A percentile compares a stretch with the other conserved stretches of the same genome.
Evolutionary conservation across 768 basidiomycete genomes (phyloP).

Genomic region (Termitomyces eurrhizus): DNA sequence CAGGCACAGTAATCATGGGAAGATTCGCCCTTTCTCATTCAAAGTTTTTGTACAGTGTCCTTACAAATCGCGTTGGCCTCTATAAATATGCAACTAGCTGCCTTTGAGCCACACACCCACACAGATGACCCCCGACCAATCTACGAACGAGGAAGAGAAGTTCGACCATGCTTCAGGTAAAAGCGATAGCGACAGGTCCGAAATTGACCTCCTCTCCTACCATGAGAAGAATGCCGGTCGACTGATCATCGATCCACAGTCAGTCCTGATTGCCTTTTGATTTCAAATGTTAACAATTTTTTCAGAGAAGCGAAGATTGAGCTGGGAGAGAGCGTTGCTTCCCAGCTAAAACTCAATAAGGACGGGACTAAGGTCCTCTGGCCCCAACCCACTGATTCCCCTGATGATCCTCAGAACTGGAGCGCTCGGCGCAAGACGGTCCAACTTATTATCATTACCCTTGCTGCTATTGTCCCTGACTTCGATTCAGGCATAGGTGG

Average conservation of each 20-base stretch:
- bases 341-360: conserved; percentile 49
- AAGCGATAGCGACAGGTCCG: conserved; percentile 17
- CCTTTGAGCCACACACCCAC: neutral
- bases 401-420: conserved; percentile 70
- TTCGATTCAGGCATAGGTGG: conserved; percentile 63
- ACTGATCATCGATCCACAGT: conserved; percentile 60
- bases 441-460: conserved; percentile 55
- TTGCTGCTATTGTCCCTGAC: conserved; percentile 65
- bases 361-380: conserved; percentile 62
- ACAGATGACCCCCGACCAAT: conserved; percentile 24
- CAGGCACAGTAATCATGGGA: neutral
- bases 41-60: neutral
- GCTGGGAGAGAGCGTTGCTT: conserved; percentile 53
- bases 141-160: conserved; percentile 16
- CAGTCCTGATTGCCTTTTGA: conserved; percentile 18
- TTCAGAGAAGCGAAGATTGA: conserved; percentile 58
- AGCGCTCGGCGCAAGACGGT: conserved; percentile 46
- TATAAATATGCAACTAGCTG: neutral
- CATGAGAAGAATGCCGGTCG: conserved; percentile 57
- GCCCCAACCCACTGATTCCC: conserved; percentile 64
- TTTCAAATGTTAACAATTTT: neutral
- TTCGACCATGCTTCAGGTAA: conserved; percentile 14
- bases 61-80: neutral
- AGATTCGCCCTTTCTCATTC: neutral
- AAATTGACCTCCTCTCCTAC: conserved; percentile 35